Conservation (phyloP, 2,329 filamentous ascomycete genomes). For the Colletotrichum kahawae region DNA sequence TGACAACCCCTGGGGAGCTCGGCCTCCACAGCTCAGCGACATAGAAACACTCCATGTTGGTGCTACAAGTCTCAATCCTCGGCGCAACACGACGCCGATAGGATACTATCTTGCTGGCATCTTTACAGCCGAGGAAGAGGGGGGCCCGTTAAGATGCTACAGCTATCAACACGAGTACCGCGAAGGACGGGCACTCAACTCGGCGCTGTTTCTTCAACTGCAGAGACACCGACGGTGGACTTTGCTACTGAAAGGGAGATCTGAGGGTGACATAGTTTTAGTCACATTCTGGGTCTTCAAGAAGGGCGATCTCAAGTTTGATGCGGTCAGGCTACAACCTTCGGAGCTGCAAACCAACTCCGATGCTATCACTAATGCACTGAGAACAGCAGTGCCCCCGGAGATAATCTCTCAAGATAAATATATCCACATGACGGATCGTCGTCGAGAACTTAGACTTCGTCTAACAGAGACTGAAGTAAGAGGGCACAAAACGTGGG, state of each 20-base stretch:
- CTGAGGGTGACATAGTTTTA: neutral
- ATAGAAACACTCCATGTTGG: neutral
- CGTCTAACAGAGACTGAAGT: neutral
- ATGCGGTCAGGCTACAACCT: neutral
- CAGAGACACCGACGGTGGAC: neutral
- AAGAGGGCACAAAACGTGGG: neutral
- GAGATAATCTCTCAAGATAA: neutral
- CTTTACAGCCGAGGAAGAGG: neutral
- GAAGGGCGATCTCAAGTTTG: neutral
- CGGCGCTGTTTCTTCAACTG: neutral
- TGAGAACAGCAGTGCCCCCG: neutral
- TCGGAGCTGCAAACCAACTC: neutral
- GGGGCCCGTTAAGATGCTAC: neutral
- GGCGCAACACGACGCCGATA: neutral
- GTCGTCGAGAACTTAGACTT: neutral
- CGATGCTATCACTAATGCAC: neutral
- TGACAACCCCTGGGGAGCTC: neutral
- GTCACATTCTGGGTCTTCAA: neutral
- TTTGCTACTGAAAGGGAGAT: neutral
- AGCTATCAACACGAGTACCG: slow-evolving; percentile 2
- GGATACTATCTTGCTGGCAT: neutral
- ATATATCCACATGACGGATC: neutral
- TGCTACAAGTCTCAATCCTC: neutral
- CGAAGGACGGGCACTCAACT: neutral
- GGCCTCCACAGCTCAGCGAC: neutral